phyloP scores from a whole-genome alignment of 176 grass and related monocot species.

The Zoysia japonica region DNA sequence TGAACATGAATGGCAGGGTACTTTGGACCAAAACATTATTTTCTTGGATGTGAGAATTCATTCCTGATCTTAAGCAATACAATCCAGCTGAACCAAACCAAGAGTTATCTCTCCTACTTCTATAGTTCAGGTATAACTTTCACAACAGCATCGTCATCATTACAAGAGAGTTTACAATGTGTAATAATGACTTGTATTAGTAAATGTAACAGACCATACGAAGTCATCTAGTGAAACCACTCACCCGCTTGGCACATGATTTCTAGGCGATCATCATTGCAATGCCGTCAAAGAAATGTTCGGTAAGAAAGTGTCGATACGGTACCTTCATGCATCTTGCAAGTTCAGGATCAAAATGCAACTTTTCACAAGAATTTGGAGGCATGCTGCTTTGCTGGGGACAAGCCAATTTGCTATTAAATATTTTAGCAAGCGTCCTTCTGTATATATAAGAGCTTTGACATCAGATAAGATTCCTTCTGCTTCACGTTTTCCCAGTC shows the following conservation, averaged over 20 bases:
- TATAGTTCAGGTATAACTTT: background rate
- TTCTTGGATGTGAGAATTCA: background rate
- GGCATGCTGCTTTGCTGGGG: slow-evolving; percentile 90
- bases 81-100: slow-evolving; percentile 25
- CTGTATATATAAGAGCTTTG: slow-evolving; percentile 77
- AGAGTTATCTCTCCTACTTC: slow-evolving; percentile 5
- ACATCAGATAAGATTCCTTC: slow-evolving; percentile 83
- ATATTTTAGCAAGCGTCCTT: slow-evolving; percentile 76
- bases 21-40: slow-evolving; percentile 10
- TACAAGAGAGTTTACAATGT: background rate
- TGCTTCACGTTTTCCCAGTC: slow-evolving; percentile 90
- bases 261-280: background rate
- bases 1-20: background rate
- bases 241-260: background rate
- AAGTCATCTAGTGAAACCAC: background rate
- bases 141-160: background rate
- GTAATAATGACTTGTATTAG: background rate
- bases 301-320: slow-evolving; percentile 27
- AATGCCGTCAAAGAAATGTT: slow-evolving; percentile 24
- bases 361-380: slow-evolving; percentile 92
- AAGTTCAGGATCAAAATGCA: slow-evolving; percentile 82
- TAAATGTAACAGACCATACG: background rate
- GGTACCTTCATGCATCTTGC: slow-evolving; percentile 97
- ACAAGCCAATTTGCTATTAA: slow-evolving; percentile 76
- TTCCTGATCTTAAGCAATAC: slow-evolving; percentile 17